Percentiles rank a stretch among this genome's conserved stretches.
These are phyloP conservation scores for Arctium minus DNA, from an alignment of 129 eudicot species.

Conservation along the genomic window DNA sequence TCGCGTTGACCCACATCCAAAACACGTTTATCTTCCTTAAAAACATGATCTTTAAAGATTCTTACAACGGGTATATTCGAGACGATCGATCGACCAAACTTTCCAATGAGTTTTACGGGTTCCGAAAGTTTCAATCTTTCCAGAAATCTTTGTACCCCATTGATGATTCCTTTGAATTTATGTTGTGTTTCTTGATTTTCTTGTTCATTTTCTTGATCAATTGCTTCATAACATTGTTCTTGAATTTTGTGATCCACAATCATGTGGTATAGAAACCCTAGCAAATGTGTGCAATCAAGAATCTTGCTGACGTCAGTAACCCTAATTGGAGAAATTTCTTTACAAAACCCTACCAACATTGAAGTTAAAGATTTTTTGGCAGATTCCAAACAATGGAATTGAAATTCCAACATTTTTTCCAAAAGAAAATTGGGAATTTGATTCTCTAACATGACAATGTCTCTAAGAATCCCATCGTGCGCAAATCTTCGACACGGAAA, in stretches of 20 bases:
- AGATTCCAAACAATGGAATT: slow-evolving; percentile 14
- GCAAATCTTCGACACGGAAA: slow-evolving; percentile 33
- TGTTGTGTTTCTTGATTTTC: slow-evolving; percentile 8
- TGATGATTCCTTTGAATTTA: neutral
- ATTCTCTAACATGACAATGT: slow-evolving; percentile 61
- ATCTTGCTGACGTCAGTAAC: slow-evolving; percentile 15
- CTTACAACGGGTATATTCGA: slow-evolving; percentile 37
- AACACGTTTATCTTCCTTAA: slow-evolving; percentile 13
- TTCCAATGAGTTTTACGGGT: slow-evolving; percentile 27
- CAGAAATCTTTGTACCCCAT: slow-evolving; percentile 12
- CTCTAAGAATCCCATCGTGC: slow-evolving; percentile 50
- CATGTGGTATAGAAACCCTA: slow-evolving; percentile 48
- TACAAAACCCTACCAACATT: slow-evolving; percentile 38
- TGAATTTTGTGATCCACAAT: slow-evolving; percentile 33
- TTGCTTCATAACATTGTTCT: slow-evolving; percentile 15
- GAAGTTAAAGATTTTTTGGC: slow-evolving; percentile 29
- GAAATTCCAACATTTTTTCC: slow-evolving; percentile 34
- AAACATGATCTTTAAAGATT: slow-evolving; percentile 34
- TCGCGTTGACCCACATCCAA: neutral
- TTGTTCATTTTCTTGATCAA: slow-evolving; percentile 15
- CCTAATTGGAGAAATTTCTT: slow-evolving; percentile 50
- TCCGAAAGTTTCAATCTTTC: slow-evolving; percentile 19
- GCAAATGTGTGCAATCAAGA: slow-evolving; percentile 32
- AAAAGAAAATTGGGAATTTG: slow-evolving; percentile 49
- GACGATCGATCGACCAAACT: slow-evolving; percentile 30